Evolutionary conservation across 495 filamentous ascomycete species (phyloP), one percentile per base, ranked within the genome.

Genomic region (Talaromyces proteolyticus): DNA sequence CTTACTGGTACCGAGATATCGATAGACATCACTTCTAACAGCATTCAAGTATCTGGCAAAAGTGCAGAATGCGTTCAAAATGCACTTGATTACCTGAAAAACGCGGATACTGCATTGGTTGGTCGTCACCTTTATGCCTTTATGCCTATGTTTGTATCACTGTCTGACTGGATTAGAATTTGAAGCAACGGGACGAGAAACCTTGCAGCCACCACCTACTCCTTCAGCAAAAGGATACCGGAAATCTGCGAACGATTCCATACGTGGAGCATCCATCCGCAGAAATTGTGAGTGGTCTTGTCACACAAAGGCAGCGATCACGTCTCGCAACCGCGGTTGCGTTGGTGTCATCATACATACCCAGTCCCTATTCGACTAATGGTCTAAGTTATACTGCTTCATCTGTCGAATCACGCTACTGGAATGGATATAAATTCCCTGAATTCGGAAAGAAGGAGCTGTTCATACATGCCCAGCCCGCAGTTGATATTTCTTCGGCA

Each of bases 11-110:
- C n/a, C 1, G 6, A 45, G 24, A 66, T 57, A 8, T 55, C 57
- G 3, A 66, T 61, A 0, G 42, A 57, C 6, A 56, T 66, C 16
- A 34, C 49, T 3, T n/a, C 58, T 22, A 6, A 53, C 25, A 54
- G 52, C 6, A 51, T 62, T n/a, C 52, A 51, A 22, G 53, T 66
- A n/a, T 49, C 54, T 11, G 63, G 61, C 7, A 52, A 38, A 10
- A 50, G 34, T 21, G 36, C 19, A 12, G 84, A 79, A 24, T 75
- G 88, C 42, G 70, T 90, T 6, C 81, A 91, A 44, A 75, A 76
- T 43, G 88, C 89, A 14, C 69, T 92, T 16, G 71, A 77, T 18
- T 79, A 74, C 39, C 78, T 95, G 34, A 79, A 84, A 47, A 65
- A 65, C 7, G 65, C 92, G 4, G 88, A 94, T 51, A 76, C 69